Percentiles rank a stretch among this genome's conserved stretches.
Conservation (phyloP, 2,329 filamentous ascomycete species). For the Colletotrichum gigasporum region DNA sequence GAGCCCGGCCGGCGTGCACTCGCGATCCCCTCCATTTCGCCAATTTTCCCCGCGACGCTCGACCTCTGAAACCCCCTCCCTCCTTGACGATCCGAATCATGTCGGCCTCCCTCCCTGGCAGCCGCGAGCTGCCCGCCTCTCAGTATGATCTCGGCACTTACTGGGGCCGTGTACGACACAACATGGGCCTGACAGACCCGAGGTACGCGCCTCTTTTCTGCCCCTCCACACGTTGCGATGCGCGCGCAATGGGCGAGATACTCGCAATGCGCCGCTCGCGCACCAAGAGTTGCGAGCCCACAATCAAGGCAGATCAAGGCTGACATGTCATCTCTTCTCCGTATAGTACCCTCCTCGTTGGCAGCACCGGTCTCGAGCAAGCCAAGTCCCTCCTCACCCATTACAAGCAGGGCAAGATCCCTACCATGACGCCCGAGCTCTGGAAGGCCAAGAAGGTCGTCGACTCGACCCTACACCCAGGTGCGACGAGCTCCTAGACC, state of each 20-base stretch:
- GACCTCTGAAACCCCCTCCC: background rate
- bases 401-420: slow-evolving; percentile 86
- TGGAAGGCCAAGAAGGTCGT: slow-evolving; percentile 98
- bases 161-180: slow-evolving; percentile 92
- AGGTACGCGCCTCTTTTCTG: slow-evolving; percentile 72
- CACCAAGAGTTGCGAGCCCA: too few relatives aligned
- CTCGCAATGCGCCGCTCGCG: background rate
- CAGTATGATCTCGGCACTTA: slow-evolving; percentile 94
- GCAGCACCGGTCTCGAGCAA: slow-evolving; percentile 79
- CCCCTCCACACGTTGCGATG: background rate
- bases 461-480: slow-evolving; percentile 94
- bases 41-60: background rate
- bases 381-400: slow-evolving; percentile 83
- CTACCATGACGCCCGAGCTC: slow-evolving; percentile 86
- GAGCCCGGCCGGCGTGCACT: background rate
- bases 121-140: slow-evolving; percentile 86
- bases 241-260: too few relatives aligned
- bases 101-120: slow-evolving; percentile 73
- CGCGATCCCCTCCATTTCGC: background rate
- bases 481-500: slow-evolving; percentile 59
- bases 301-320: background rate
- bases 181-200: slow-evolving; percentile 90
- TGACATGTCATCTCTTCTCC: background rate
- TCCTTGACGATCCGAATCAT: slow-evolving; percentile 49
- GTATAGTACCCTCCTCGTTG: slow-evolving; percentile 84